Evolutionary conservation across 768 basidiomycete genomes (phyloP), one percentile per base, ranked within the genome.

Genomic region (Lepiota venenata): DNA sequence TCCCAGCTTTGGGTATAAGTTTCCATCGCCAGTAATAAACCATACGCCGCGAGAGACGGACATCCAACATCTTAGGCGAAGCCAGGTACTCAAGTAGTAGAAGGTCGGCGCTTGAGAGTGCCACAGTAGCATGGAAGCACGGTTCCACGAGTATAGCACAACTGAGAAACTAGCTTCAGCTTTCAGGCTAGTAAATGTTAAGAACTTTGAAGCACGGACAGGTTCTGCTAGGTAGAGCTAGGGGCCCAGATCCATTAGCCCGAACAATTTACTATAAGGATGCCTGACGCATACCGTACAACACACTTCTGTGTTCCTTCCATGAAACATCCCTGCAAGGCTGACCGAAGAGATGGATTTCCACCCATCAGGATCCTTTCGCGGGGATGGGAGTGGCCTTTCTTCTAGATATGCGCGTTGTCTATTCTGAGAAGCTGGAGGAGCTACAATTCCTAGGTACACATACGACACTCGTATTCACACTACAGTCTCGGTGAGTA

Each of bases 201-300:
- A 10, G 20, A 11, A 37, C 11, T n/a, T 7, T 2, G 22, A 36
- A 18, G 12, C 27, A 14, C 57, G 15, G 42, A 67, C 64, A 10
- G 66, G 66, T 7, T 55, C 50, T 7, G 64, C 64, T 11, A 64
- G 53, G 12, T 57, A 64, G n/a, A 67, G 54, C 63, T 66, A 36
- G 4, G 25, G 5, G 5, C 5, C 25, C 25, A 25, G 25, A 25
- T 43, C 20, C n/a, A 42, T 14, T 22, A 32, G 38, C 22, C 7
- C 6, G 14, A 32, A n/a, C 21, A 38, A 25, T 43, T 45, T 25
- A 25, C 25, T 5, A 42, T 11, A 11, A 3, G 14, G 45, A 47
- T 38, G 18, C 12, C 32, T 20, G n/a, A 11, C 1, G 10, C 32
- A 11, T 11, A 32, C 32, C 10, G 8, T 32, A 32, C 32, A 32